Evolutionary conservation across 495 filamentous ascomycete genomes (phyloP), one percentile per base, ranked within the genome.

Genomic region (Melanomma pulvis-pyrius): DNA sequence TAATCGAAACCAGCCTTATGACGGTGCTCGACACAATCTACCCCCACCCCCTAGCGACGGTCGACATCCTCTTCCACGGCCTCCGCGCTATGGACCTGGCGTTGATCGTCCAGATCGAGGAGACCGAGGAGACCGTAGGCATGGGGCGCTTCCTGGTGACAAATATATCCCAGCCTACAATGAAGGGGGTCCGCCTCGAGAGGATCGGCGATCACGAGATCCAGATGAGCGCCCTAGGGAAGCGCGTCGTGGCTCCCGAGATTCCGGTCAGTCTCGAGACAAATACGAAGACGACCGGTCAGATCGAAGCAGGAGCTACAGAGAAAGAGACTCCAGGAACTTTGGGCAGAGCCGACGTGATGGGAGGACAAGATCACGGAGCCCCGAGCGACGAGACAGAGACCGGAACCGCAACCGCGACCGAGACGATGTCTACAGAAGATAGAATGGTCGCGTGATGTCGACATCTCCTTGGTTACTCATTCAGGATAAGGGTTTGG

Each of bases 121-220:
- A 22, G 51, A 67, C 17, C 29, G 59, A 15, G 64, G 39, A 34
- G 39, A 55, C 22, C 63, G 52, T 30, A 44, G 49, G 1, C 28
- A 52, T 57, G 59, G 64, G 3, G 57, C 13, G 19, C 51, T n/a
- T 21, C 51, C 26, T 32, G 51, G 28, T 57, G 76, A 78, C 54
- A 72, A 63, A 0, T 77, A 78, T 65, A 71, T 77, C 25, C 76
- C 76, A 0, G 57, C 54, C 47, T 78, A 78, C 41, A 28, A 25
- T 6, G 70, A 63, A 39, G 50, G n/a, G 9, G 19, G 54, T 1
- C 52, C 25, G 26, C 46, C 55, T 19, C 17, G 36, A 25, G 61
- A 52, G 8, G 56, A 68, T 44, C 60, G 69, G 17, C 56, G 59
- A 11, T 69, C 70, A 47, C 50, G 70, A 41, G 70, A 69, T 19